These are phyloP conservation scores for Begonia masoniana DNA, from an alignment of 306 rosid genomes.

Conservation along the genomic window DNA sequence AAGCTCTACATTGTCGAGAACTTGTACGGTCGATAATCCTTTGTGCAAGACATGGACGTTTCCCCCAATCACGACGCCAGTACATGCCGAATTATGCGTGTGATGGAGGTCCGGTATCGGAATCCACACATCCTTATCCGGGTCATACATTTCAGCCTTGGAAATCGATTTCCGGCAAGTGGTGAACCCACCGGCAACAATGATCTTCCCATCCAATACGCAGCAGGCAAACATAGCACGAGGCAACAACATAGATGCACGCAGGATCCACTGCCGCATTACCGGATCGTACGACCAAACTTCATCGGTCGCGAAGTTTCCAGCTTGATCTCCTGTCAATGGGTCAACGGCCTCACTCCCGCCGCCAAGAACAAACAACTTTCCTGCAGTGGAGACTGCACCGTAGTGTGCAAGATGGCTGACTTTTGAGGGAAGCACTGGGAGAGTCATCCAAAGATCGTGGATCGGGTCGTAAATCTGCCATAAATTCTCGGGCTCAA, in stretches of 20 bases:
- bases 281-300: slow-evolving; percentile 97
- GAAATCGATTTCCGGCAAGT: slow-evolving; percentile 88
- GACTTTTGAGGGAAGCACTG: slow-evolving; percentile 81
- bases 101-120: slow-evolving; percentile 78
- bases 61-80: slow-evolving; percentile 73
- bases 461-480: slow-evolving; percentile 79
- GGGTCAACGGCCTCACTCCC: slow-evolving; percentile 96
- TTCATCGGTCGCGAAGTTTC: slow-evolving; percentile 87
- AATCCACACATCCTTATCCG: slow-evolving; percentile 69
- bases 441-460: slow-evolving; percentile 91
- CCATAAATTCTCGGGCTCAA: slow-evolving; percentile 93
- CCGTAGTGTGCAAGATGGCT: slow-evolving; percentile 89
- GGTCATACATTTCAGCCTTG: slow-evolving; percentile 91
- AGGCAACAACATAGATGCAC: slow-evolving; percentile 80
- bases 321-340: slow-evolving; percentile 90
- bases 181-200: slow-evolving; percentile 95
- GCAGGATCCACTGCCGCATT: slow-evolving; percentile 56
- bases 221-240: slow-evolving; percentile 98
- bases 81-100: slow-evolving; percentile 84
- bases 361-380: slow-evolving; percentile 91
- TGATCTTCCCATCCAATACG: slow-evolving; percentile 75
- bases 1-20: slow-evolving; percentile 46
- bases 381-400: slow-evolving; percentile 72
- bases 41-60: slow-evolving; percentile 85
- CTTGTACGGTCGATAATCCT: slow-evolving; percentile 78